Evolutionary conservation across 192 early-diverging fungal genomes (phyloP).

Genomic region (Entomortierella beljakovae): DNA sequence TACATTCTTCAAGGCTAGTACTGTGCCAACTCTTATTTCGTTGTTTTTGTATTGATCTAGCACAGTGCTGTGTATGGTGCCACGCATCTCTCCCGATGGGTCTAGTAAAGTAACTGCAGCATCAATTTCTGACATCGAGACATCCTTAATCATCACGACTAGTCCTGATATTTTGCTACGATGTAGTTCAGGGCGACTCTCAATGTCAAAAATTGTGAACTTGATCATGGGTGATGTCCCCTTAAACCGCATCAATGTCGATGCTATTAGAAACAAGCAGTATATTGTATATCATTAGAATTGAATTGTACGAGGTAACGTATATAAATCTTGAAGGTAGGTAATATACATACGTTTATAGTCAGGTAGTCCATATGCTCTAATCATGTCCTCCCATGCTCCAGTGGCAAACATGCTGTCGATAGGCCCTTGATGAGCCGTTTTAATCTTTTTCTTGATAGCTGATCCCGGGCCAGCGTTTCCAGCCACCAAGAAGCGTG

Average conservation of each 20-base stretch:
- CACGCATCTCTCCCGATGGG: constrained; percentile 50
- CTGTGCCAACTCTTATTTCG: constrained; percentile 41
- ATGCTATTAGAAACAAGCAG: constrained; percentile 12
- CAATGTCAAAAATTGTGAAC: constrained; percentile 24
- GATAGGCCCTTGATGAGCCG: constrained; percentile 20
- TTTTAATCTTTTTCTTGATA: constrained; percentile 44
- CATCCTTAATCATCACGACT: constrained; percentile 39
- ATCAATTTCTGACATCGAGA: constrained; percentile 39
- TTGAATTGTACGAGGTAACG: neutral
- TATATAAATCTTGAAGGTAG: neutral
- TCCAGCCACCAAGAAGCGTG: neutral
- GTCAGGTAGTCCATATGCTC: constrained; percentile 8
- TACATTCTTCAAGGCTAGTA: constrained; percentile 38
- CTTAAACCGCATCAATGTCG: constrained; percentile 18
- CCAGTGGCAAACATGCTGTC: constrained; percentile 34
- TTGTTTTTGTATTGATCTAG: constrained; percentile 50
- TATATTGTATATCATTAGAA: neutral
- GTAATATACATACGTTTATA: constrained; percentile 36
- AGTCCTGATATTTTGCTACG: constrained; percentile 24
- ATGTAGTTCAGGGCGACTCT: constrained; percentile 16
- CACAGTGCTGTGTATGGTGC: constrained; percentile 30
- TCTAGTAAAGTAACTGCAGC: constrained; percentile 39
- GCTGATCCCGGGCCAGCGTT: constrained; percentile 19
- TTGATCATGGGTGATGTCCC: constrained; percentile 8
- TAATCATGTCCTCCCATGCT: constrained; percentile 43